These are phyloP conservation scores for Phaeosphaeriaceae sp. DNA, from an alignment of 2,329 filamentous ascomycete species.

Conservation along the genomic window DNA sequence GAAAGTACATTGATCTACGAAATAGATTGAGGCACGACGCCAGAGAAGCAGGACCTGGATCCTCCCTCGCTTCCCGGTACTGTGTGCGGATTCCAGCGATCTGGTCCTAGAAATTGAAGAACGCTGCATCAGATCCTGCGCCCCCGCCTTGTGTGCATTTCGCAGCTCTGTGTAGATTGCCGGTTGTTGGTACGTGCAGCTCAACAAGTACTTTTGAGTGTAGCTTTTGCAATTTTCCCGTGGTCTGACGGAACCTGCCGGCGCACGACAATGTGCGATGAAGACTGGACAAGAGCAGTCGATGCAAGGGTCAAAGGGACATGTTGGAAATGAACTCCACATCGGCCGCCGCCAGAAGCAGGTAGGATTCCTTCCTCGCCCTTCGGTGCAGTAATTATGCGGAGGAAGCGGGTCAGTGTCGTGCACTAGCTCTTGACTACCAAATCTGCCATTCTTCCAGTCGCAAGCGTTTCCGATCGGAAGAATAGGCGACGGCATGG, in stretches of 20 bases:
- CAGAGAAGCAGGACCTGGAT: slow-evolving; percentile 9
- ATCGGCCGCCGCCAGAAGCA: not conserved
- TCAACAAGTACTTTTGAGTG: slow-evolving; percentile 15
- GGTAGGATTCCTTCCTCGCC: not conserved
- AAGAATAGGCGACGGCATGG: slow-evolving; percentile 1
- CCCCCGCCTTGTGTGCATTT: slow-evolving; percentile 1
- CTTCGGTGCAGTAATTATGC: not conserved
- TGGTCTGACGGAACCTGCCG: slow-evolving; percentile 1
- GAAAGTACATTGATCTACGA: slow-evolving; percentile 22
- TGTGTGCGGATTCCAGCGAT: slow-evolving; percentile 30
- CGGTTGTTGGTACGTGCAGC: slow-evolving; percentile 3
- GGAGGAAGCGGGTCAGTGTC: slow-evolving; percentile 1
- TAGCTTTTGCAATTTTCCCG: slow-evolving; percentile 5
- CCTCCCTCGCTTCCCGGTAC: slow-evolving; percentile 10
- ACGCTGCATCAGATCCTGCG: slow-evolving; percentile 22
- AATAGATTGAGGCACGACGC: slow-evolving; percentile 20
- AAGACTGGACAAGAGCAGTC: slow-evolving; percentile 2
- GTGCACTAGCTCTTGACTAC: not conserved
- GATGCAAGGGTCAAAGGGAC: slow-evolving; percentile 7
- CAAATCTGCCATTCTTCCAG: slow-evolving; percentile 8
- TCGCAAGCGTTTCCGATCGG: slow-evolving; percentile 6
- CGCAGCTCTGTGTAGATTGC: slow-evolving; percentile 7
- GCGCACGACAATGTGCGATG: slow-evolving; percentile 1
- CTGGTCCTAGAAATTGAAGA: slow-evolving; percentile 30
- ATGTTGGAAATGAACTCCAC: not conserved